Conservation (phyloP, 1,284 basidiomycete species). For the Apiotrichum gracile region DNA sequence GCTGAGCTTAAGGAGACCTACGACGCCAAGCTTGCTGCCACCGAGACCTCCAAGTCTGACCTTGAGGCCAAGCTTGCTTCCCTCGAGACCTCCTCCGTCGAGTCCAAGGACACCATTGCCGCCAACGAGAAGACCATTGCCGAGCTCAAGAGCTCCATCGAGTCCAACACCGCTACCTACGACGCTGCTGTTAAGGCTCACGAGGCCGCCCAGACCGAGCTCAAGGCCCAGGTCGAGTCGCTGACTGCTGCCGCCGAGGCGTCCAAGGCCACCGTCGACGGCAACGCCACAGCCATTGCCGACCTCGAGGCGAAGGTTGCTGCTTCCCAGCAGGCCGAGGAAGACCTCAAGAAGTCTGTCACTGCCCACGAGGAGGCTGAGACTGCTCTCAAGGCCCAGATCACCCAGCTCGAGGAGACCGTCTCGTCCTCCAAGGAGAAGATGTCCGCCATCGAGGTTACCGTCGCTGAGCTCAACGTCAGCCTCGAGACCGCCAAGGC, state of each 20-base stretch:
- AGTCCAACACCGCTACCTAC: slow-evolving; percentile 10
- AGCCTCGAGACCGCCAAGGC: neutral
- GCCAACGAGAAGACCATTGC: slow-evolving; percentile 17
- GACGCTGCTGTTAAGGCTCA: slow-evolving; percentile 5
- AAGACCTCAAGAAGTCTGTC: neutral
- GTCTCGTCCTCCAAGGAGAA: neutral
- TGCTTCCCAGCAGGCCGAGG: neutral
- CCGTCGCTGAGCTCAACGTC: neutral
- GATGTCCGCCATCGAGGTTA: neutral
- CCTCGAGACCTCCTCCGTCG: neutral
- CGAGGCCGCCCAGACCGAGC: neutral
- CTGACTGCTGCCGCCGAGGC: neutral
- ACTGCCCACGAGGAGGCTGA: slow-evolving; percentile 5
- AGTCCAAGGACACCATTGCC: neutral
- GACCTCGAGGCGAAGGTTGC: neutral
- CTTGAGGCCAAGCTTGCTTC: neutral
- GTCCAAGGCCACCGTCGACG: neutral
- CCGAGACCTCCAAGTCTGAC: neutral
- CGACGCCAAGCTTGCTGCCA: neutral
- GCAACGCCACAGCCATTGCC: neutral
- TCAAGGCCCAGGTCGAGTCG: neutral
- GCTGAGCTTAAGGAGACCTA: slow-evolving; percentile 17
- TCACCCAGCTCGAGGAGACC: neutral
- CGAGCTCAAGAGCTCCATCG: slow-evolving; percentile 20
- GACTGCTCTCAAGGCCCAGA: neutral